Base-by-base conservation (phyloP, 2,329 filamentous ascomycete genomes). In the Cercospora sp. region DNA sequence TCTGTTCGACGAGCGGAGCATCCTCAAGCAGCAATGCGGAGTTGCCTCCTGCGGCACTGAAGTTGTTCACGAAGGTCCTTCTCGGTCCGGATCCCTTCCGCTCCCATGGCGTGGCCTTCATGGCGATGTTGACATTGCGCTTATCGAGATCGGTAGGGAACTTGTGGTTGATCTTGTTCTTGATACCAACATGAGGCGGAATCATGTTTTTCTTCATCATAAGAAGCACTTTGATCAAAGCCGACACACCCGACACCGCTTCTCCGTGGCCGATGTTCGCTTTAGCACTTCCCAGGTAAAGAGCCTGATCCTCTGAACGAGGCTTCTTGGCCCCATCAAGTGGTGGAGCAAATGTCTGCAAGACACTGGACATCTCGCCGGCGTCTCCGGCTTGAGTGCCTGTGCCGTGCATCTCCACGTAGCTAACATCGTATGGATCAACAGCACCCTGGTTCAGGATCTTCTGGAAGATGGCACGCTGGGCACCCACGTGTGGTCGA, bases 21-120 rank as follows among this genome's bases (percentile, higher is more conserved):
- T 75, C 75, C 63, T 73, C 70, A 16, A 79, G 23, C 2, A 78
- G 36, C 13, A 79, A 57, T 1, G 73, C 65, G 1, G 78, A 77
- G 63, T 81, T 81, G 3, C 79, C 78, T 13, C 79, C 79, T 8
- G 78, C 75, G 2, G 79, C 79, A 39, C 74, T 70, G 67, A 80
- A 81, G 66, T 79, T 80, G 70, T 80, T 81, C 30, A 81, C 63
- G 7, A 67, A 13, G 59, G 66, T 12, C 16, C 36, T 2, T 16
- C 36, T 42, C 6, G 36, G 36, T 6, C 5, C 6, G 6, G 36
- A 6, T 42, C 16, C 36, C 1, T 42, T 6, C 2, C 36, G 16
- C 36, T 42, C 36, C 36, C 36, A 42, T n/a, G 36, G 16, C 1
- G 36, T 42, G 16, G 36, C 36, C 16, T 42, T 42, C 36, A n/a